Percentiles rank a stretch among this genome's conserved stretches.
phyloP scores from a whole-genome alignment of 2,329 filamentous ascomycete genomes.

The Monosporascus sp. region DNA sequence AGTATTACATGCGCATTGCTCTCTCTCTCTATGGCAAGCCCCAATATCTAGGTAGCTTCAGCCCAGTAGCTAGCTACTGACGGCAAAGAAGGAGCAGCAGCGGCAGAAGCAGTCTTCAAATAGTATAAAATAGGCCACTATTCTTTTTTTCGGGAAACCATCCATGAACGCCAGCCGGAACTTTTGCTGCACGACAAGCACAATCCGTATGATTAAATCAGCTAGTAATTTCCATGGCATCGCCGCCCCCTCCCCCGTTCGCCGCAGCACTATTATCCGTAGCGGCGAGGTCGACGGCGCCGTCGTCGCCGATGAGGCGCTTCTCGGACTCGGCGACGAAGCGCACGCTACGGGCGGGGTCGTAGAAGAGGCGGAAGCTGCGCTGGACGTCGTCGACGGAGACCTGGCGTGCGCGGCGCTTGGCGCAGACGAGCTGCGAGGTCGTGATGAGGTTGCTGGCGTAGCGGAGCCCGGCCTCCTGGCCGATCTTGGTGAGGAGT shows the following conservation, averaged over 20 bases:
- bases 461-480: slow-evolving; percentile 87
- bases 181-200: too few relatives aligned
- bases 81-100: slow-evolving; percentile 3
- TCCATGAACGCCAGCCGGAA: too few relatives aligned
- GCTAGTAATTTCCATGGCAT: slow-evolving; percentile 29
- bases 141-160: too few relatives aligned
- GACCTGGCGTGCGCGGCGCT: slow-evolving; percentile 80
- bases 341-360: slow-evolving; percentile 79
- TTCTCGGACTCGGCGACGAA: slow-evolving; percentile 90
- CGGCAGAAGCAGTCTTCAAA: too few relatives aligned
- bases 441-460: slow-evolving; percentile 98
- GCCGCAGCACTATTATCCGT: slow-evolving; percentile 45
- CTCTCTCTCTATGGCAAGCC: not conserved
- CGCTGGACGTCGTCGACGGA: slow-evolving; percentile 84
- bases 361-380: slow-evolving; percentile 91
- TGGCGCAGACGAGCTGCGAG: slow-evolving; percentile 78
- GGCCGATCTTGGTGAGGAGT: slow-evolving; percentile 89
- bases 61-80: slow-evolving; percentile 25
- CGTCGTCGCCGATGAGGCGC: slow-evolving; percentile 83
- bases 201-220: not conserved
- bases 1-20: not conserved
- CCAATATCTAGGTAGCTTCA: not conserved
- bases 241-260: slow-evolving; percentile 10
- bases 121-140: too few relatives aligned
- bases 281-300: slow-evolving; percentile 65